Base-by-base conservation (phyloP, 148 eudicot species). In the Chenopodium album region DNA sequence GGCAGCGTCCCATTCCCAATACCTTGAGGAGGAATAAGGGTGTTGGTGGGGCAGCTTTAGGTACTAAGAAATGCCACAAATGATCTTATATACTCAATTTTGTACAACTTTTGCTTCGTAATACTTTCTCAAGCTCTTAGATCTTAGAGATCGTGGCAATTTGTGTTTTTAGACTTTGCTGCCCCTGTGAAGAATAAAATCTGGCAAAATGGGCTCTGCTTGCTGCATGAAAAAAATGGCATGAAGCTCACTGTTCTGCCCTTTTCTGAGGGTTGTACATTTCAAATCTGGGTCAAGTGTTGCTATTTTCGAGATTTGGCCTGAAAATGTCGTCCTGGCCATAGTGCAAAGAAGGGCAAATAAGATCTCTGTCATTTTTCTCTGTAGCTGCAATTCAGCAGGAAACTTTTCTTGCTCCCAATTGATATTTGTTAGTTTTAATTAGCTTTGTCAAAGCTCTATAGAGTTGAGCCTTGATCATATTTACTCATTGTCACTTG, bases 1-100 rank as follows among this genome's bases (percentile, higher is more conserved):
- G 1, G 98, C 99, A 28, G 99, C 99, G n/a, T 92, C 98, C 26
- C 92, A 96, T 87, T 96, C 97, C 11, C 95, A 87, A 77, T 94
- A 94, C 80, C 90, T 86, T 1, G 90, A 80, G 75, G 81, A 76
- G 3, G 87, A 88, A 41, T 41, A 41, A 60, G 71, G 76, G 69
- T 83, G 72, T 23, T 62, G 76, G 60, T 6, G 47, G 63, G 77
- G 60, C 64, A 46, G 46, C 48, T 77, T 66, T 66, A 72, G 74
- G 48, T 75, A n/a, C 13, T 9, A 62, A 75, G 29, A 81, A n/a
- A 10, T 14, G 12, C 34, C 12, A 52, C 31, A 41, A 60, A 64
- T 12, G 41, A 68, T 52, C 66, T 22, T 47, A n/a, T 52, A 75
- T 66, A 73, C 67, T 71, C 76, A 37, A 22, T 71, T 71, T 80